phyloP scores from a whole-genome alignment of 2,329 filamentous ascomycete species.

The Pyrenochaeta sp. region DNA sequence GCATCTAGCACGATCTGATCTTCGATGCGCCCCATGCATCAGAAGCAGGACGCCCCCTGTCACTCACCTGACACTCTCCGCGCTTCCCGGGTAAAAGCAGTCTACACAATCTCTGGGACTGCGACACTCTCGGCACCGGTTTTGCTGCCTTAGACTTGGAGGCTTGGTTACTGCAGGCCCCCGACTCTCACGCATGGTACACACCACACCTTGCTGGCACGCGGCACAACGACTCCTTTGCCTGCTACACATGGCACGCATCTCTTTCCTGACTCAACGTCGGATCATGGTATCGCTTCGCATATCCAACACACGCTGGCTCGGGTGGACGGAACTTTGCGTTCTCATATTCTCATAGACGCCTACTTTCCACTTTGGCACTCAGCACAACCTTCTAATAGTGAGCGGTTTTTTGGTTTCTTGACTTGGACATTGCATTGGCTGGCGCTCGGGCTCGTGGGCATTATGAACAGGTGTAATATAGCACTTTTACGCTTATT shows the following conservation, averaged over 20 bases:
- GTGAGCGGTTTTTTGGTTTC: conserved; percentile 37
- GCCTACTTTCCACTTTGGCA: conserved; percentile 34
- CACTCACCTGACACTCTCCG: conserved; percentile 31
- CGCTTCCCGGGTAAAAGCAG: conserved; percentile 31
- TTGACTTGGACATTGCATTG: conserved; percentile 42
- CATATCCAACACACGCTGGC: conserved; percentile 46
- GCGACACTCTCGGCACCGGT: conserved; percentile 15
- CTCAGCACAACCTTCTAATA: conserved; percentile 45
- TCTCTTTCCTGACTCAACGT: conserved; percentile 35
- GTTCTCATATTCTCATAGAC: conserved; percentile 31
- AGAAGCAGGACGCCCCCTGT: conserved; percentile 25
- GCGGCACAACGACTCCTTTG: conserved; percentile 20
- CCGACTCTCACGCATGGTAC: conserved; percentile 14
- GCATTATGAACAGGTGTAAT: conserved; percentile 17
- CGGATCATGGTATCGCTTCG: conserved; percentile 31
- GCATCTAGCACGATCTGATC: conserved; percentile 35
- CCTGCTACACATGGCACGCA: conserved; percentile 26
- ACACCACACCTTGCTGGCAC: conserved; percentile 20
- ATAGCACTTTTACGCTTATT: conserved; percentile 23
- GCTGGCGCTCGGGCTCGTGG: conserved; percentile 39
- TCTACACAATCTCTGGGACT: conserved; percentile 24
- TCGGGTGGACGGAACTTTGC: conserved; percentile 45
- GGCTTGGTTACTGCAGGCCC: conserved; percentile 26
- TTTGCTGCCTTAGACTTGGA: background rate
- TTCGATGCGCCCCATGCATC: conserved; percentile 34